Base-by-base conservation (phyloP, 208 protist species). In the Crithidia sp. region DNA sequence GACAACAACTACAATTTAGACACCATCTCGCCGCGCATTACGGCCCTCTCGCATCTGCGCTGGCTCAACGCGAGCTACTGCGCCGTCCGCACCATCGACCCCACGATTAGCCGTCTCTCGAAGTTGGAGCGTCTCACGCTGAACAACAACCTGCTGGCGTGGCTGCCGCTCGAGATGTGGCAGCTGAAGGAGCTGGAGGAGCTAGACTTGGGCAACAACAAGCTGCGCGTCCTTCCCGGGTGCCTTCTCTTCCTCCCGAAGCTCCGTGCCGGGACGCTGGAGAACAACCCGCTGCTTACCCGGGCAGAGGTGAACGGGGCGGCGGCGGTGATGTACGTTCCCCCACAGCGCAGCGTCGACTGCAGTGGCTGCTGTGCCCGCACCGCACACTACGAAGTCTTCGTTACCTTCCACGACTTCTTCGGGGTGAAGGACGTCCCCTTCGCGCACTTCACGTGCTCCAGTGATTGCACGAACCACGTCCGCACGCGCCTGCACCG, bases 1-100 rank as follows among this genome's bases (percentile, higher is more conserved):
- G 91, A 96, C 65, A 94, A 96, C 76, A 94, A 92, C 77, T 96
- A 93, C 73, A 75, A 63, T 13, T 79, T 96, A 39, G 68, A n/a
- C 0, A 53, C 39, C 19, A 76, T 95, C n/a, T 85, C 88, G 0
- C 54, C 84, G 2, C 77, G 73, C 13, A 62, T 96, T 19, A 91
- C 89, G 0, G 86, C 91, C 7, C 64, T 95, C 28, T 68, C 80
- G 39, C 62, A 66, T 0, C 83, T 95, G 71, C 87, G 86, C 13
- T 85, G 78, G 76, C 77, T 95, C 5, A 82, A 95, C 65, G 88
- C 79, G 58, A 82, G 78, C 65, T 95, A 95, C 80, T 86, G 87
- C 60, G 54, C 82, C 19, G 61, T 95, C 10, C 49, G 19, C 12
- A 71, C 52, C 12, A 62, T 95, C 8, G 74, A 90, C 61, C 56